Conservation (phyloP, 805 yeast genomes). For the Pichia nakasei region DNA sequence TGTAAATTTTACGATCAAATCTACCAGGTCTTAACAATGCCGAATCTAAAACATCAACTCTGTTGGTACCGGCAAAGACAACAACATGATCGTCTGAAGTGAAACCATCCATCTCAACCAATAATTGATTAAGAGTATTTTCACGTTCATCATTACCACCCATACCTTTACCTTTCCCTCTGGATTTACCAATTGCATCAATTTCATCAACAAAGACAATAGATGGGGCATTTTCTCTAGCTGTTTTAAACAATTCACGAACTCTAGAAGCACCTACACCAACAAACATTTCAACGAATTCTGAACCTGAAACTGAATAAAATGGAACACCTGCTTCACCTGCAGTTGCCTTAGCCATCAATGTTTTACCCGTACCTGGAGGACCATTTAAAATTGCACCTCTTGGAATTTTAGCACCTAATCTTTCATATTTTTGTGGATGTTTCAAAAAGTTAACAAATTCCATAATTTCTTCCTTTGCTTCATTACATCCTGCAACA, state of each 20-base stretch:
- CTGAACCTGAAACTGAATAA: conserved; percentile 85
- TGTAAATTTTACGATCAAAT: conserved; percentile 81
- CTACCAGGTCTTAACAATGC: conserved; percentile 93
- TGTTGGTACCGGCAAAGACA: conserved; percentile 89
- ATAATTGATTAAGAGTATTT: conserved; percentile 80
- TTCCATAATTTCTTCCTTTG: conserved; percentile 92
- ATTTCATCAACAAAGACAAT: conserved; percentile 91
- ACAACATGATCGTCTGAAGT: conserved; percentile 83
- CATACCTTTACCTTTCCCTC: conserved; percentile 62
- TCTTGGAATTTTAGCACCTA: conserved; percentile 92
- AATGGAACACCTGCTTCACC: conserved; percentile 96
- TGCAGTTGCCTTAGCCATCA: conserved; percentile 90
- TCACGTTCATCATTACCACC: conserved; percentile 92
- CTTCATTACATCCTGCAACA: conserved; percentile 93
- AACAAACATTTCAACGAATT: conserved; percentile 94
- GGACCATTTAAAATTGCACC: conserved; percentile 94
- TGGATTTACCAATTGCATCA: conserved; percentile 89
- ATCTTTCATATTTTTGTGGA: conserved; percentile 73
- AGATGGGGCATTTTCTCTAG: conserved; percentile 83
- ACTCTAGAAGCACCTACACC: conserved; percentile 96
- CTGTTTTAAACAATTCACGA: conserved; percentile 83
- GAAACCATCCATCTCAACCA: conserved; percentile 96
- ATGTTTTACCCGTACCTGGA: conserved; percentile 95
- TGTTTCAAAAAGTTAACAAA: conserved; percentile 83
- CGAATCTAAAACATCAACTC: conserved; percentile 84